These are phyloP conservation scores for Exophiala sideris DNA, from an alignment of 2,329 filamentous ascomycete genomes.

Conservation along the genomic window DNA sequence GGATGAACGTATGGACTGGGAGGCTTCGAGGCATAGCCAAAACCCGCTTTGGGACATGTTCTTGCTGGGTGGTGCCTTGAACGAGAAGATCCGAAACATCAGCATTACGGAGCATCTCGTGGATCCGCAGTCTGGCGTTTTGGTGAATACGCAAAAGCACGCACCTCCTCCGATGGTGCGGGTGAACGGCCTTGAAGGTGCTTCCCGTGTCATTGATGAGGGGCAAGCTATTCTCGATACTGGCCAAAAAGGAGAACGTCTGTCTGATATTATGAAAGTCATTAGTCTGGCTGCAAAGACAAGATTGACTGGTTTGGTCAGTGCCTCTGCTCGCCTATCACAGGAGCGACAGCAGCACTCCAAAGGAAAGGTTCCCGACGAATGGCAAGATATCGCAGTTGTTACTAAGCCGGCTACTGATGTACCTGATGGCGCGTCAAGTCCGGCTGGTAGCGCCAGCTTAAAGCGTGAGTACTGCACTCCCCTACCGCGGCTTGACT, in stretches of 20 bases:
- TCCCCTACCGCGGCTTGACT: constrained; percentile 28
- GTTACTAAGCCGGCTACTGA: constrained; percentile 30
- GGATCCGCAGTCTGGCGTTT: constrained; percentile 55
- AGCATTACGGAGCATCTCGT: constrained; percentile 58
- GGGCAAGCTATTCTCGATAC: constrained; percentile 68
- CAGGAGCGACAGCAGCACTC: constrained; percentile 71
- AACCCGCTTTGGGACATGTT: constrained; percentile 74
- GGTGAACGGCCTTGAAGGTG: constrained; percentile 59
- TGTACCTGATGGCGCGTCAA: constrained; percentile 25
- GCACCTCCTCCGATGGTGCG: constrained; percentile 42
- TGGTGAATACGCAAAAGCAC: constrained; percentile 43
- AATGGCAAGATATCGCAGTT: constrained; percentile 70
- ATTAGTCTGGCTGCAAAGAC: constrained; percentile 81
- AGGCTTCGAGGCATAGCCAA: constrained; percentile 59
- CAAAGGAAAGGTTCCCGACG: constrained; percentile 72
- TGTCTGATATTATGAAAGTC: constrained; percentile 79
- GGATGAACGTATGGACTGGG: constrained; percentile 62
- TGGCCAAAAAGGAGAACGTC: constrained; percentile 57
- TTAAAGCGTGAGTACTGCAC: constrained; percentile 39
- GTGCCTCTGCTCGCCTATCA: constrained; percentile 71
- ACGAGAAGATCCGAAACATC: constrained; percentile 54
- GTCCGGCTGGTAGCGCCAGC: constrained; percentile 31
- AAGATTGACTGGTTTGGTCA: constrained; percentile 68
- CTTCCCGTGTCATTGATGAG: constrained; percentile 59
- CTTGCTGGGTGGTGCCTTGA: constrained; percentile 58